A percentile compares a stretch with the other conserved stretches of the same genome.
Conservation (phyloP, 1,284 basidiomycete species). For the Coniferiporia weirii region DNA sequence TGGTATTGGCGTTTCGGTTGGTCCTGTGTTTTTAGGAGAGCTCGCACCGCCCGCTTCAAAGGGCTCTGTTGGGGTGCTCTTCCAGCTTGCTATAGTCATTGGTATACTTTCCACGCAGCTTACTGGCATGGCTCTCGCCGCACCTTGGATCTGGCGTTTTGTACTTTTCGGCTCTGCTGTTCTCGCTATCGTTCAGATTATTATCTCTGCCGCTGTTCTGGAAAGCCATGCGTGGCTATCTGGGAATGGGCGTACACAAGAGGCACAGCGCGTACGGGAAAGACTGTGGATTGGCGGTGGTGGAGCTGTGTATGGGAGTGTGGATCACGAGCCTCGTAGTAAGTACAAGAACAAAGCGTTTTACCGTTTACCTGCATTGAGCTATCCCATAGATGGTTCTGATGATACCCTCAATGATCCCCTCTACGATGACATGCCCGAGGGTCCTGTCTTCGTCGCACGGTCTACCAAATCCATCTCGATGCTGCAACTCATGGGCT, state of each 20-base stretch:
- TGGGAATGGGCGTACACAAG: constrained; percentile 43
- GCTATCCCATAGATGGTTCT: constrained; percentile 17
- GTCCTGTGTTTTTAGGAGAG: constrained; percentile 80
- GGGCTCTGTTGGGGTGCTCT: constrained; percentile 73
- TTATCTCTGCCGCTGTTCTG: constrained; percentile 45
- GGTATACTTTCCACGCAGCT: constrained; percentile 79
- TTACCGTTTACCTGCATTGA: not conserved
- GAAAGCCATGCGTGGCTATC: constrained; percentile 69
- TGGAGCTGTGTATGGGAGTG: constrained; percentile 11
- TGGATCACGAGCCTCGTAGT: constrained; percentile 14
- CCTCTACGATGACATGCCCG: constrained; percentile 33
- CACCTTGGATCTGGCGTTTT: constrained; percentile 65
- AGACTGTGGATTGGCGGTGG: constrained; percentile 46
- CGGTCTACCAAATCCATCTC: constrained; percentile 33
- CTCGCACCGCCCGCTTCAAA: constrained; percentile 70
- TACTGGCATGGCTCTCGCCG: constrained; percentile 58
- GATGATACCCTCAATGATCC: constrained; percentile 37
- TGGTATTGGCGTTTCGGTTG: constrained; percentile 82
- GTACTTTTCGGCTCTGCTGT: constrained; percentile 66
- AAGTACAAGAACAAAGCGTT: not conserved
- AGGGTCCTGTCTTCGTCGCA: constrained; percentile 5
- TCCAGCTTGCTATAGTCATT: constrained; percentile 82
- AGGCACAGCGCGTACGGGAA: constrained; percentile 40
- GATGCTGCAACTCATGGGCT: constrained; percentile 48
- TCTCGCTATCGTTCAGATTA: constrained; percentile 55